Base-by-base conservation (phyloP, 768 basidiomycete genomes). In the Pisolithus orientalis region DNA sequence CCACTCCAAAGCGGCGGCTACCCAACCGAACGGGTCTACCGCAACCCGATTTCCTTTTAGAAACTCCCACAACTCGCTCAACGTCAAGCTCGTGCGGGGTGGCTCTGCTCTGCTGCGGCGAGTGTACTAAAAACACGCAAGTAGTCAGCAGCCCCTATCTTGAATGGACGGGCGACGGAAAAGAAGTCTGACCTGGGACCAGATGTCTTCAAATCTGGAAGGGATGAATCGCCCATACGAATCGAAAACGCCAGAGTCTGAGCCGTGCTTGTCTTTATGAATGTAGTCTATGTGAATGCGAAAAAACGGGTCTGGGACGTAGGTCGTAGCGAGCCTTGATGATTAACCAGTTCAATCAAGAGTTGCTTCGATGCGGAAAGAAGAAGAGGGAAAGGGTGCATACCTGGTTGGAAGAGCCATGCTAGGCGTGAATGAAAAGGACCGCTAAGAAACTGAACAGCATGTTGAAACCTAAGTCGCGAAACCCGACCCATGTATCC, bases 191-290 rank as follows among this genome's bases (percentile, higher is more conserved):
- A 71, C 70, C 65, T 72, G 73, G 54, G 59, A 54, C 64, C 76
- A 77, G 52, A 75, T 72, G 56, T 71, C 73, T 50, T 75, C 73
- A 46, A 77, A 76, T 53, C 66, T 67, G 53, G 68, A 66, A 10
- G 72, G 65, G 39, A 70, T 50, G 62, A 75, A 75, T 1, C 72
- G 65, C 1, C 75, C 74, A 54, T 74, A 70, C 48, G 65, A 65
- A 51, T 73, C 71, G 53, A 73, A 75, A 4, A 58, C 50, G n/a
- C 70, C 74, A 13, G 72, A 71, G 60, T 76, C 75, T 17, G 69
- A 70, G 1, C 75, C 75, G 54, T 77, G 75, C 57, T 75, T 73
- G 47, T 57, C 60, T 28, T 65, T 62, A 46, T 73, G 70, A 43
- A 73, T 70, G 52, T 61, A 60, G 39, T 28, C 49, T 39, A 75